Conservation (phyloP, 208 protist species). For the Trypanosoma lewisi region DNA sequence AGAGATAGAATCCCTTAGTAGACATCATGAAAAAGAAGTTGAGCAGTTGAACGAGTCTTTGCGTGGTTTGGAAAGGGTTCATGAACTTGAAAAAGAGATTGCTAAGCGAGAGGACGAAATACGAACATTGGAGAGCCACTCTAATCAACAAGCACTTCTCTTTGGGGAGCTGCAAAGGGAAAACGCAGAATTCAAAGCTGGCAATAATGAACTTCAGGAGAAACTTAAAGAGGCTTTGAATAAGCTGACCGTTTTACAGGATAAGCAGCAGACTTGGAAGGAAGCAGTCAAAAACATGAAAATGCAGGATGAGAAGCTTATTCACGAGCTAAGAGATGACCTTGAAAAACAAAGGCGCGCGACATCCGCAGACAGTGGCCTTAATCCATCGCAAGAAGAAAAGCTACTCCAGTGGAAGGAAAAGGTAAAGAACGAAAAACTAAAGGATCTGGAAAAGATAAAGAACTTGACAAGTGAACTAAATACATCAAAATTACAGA, state of each 20-base stretch:
- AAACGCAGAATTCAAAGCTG: conserved; percentile 2
- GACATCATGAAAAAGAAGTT: conserved; percentile 17
- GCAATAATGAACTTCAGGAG: conserved; percentile 6
- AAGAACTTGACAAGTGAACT: conserved; percentile 3
- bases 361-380: background rate
- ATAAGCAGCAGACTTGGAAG: conserved; percentile 6
- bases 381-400: background rate
- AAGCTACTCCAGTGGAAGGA: conserved; percentile 16
- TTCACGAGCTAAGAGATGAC: background rate
- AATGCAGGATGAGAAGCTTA: background rate
- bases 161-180: conserved; percentile 11
- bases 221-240: background rate
- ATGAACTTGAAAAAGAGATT: conserved; percentile 5
- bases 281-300: conserved; percentile 13
- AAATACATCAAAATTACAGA: background rate
- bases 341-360: background rate
- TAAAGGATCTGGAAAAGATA: conserved; percentile 7
- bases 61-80: background rate
- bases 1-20: conserved; percentile 14
- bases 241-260: background rate
- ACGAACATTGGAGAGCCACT: conserved; percentile 12
- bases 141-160: conserved; percentile 8
- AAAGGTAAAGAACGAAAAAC: conserved; percentile 15
- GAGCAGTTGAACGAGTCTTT: conserved; percentile 1
- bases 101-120: conserved; percentile 15